Base-by-base conservation (phyloP, 208 protist genomes). In the Histomonas meleagridis region DNA sequence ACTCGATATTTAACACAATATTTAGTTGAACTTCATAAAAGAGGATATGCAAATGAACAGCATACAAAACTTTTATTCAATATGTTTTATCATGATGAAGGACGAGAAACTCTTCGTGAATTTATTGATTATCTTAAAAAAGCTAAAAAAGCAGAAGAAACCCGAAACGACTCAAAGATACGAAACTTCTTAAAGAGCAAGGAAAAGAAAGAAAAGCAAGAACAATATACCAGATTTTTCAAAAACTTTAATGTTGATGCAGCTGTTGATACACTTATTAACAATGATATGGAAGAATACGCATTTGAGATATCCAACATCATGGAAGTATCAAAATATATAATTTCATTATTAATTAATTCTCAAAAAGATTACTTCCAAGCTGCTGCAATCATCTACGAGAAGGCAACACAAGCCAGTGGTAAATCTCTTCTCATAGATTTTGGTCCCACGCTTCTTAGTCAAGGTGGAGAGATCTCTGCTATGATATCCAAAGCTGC, bases 61-160 rank as follows among this genome's bases (percentile, higher is more conserved):
- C n/a, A 86, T 49, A 86, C 76, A 16, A 12, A n/a, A 28, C 26
- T 86, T 18, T 38, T 86, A 18, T 86, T 86, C 76, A 86, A 86
- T 38, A 32, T 86, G 40, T 86, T 86, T 28, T 46, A 86, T 32
- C 32, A 72, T 12, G n/a, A 55, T 55, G 76, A 49, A 86, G 43
- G 55, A 32, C 40, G 46, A 14, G 1, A 40, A 18, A 28, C 46
- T 55, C 23, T 86, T 18, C 46, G 38, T 40, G 46, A 86, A 46
- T 86, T 86, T 49, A 38, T 86, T 10, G 55, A 86, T 38, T 35
- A 40, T 18, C 46, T 86, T n/a, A 26, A 86, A 86, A 43, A 51
- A 86, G 46, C 76, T 3, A 86, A 86, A 49, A 7, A 72, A 72
- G 65, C 40, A 43, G 76, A 38, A 18, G 46, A 35, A 55, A 9